Evolutionary conservation across 169 alveolate genomes (phyloP).

Genomic region (Cryptosporidium bovis): DNA sequence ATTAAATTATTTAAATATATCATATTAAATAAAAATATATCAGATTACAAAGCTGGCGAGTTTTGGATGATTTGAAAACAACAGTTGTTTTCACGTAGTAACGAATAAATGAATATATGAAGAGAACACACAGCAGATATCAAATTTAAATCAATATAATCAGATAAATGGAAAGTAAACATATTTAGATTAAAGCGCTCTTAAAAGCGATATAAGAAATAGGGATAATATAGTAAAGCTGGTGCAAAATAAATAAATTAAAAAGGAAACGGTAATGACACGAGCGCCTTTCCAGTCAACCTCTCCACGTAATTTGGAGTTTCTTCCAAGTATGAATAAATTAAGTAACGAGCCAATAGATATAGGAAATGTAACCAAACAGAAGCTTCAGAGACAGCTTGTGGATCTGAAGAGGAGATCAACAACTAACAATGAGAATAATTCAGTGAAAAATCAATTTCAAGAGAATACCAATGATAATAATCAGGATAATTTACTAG

Average conservation of each 20-base stretch:
- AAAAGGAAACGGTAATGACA: conserved; percentile 39
- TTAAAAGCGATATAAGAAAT: no score
- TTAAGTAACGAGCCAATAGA: conserved; percentile 33
- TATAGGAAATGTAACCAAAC: conserved; percentile 35
- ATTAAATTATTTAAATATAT: no score
- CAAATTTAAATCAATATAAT: no score
- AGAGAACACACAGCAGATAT: no score
- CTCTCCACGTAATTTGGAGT: conserved; percentile 72
- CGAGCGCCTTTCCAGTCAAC: conserved; percentile 74
- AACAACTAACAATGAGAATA: conserved; percentile 16
- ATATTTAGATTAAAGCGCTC: no score
- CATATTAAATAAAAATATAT: no score
- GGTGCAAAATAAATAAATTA: not conserved
- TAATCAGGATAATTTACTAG: not conserved
- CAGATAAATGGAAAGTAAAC: no score
- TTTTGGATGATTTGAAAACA: no score
- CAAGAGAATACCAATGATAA: conserved; percentile 1
- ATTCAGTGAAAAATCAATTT: conserved; percentile 28
- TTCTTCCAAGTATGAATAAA: conserved; percentile 52
- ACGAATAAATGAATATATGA: no score
- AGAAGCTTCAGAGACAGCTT: conserved; percentile 44
- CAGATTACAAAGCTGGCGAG: no score
- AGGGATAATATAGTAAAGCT: no score
- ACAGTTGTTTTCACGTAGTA: no score
- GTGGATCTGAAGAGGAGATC: conserved; percentile 30